These are phyloP conservation scores for Melaleuca alternifolia DNA, from an alignment of 345 rosid species.

Conservation along the genomic window DNA sequence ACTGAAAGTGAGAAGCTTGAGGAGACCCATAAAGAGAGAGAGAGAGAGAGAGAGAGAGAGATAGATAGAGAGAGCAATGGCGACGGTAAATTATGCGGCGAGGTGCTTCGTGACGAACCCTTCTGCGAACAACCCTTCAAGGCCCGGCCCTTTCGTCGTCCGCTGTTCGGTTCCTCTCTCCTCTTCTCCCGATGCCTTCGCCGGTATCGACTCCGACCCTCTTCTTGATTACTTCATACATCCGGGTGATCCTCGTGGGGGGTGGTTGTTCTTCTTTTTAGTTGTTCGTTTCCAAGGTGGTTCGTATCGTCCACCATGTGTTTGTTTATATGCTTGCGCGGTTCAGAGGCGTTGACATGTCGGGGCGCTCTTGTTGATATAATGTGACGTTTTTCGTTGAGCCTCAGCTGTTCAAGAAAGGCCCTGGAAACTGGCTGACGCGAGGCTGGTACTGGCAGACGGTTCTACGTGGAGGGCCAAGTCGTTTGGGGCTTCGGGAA, in stretches of 20 bases:
- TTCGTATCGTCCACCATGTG: neutral
- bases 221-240: neutral
- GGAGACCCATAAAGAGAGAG: too few species aligned
- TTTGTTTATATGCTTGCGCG: neutral
- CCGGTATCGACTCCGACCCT: conserved; percentile 22
- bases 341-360: neutral
- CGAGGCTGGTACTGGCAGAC: conserved; percentile 87
- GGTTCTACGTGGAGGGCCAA: conserved; percentile 95
- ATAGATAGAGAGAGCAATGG: neutral
- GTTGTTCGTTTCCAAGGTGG: neutral
- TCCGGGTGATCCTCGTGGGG: neutral
- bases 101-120: neutral
- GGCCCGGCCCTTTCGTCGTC: conserved; percentile 22
- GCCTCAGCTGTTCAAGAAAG: conserved; percentile 44
- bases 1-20: too few species aligned
- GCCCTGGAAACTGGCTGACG: conserved; percentile 78
- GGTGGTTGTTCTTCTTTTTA: too few species aligned
- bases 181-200: conserved; percentile 22
- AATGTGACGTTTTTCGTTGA: neutral
- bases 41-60: neutral
- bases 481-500: conserved; percentile 92
- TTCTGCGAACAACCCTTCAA: neutral
- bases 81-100: conserved; percentile 1
- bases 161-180: conserved; percentile 41
- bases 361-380: neutral